Evolutionary conservation across 2,329 filamentous ascomycete species (phyloP), one percentile per base, ranked within the genome.

Genomic region (Paradendryphiella salina): DNA sequence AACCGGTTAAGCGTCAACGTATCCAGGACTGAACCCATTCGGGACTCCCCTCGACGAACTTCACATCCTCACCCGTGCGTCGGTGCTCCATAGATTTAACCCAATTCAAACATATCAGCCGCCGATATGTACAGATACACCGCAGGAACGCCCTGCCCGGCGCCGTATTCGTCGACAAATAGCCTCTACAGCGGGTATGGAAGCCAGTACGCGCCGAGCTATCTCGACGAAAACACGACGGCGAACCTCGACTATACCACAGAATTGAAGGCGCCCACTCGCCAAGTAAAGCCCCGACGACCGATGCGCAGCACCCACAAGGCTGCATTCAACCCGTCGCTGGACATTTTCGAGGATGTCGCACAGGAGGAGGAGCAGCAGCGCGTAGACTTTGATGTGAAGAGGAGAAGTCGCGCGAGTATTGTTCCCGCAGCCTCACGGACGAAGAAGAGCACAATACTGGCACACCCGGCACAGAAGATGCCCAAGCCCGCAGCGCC

Each of bases 281-380:
- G 61, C 33, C 63, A 67, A 32, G 64, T 60, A 32, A 74, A 70
- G 47, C 72, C 72, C 5, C 61, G 71, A 42, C 61, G 71, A 52
- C 68, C 70, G 9, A 54, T 61, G 48, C 67, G 69, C 49, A 61
- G 54, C 39, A 51, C 61, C 49, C 64, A 61, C 46, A 67, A 63
- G 43, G 39, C 59, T n/a, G 32, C 62, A 2, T 71, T 72, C 60
- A 66, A 72, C 42, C 66, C 69, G 2, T 48, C 63, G 8, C 44
- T 69, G 26, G 70, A 74, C 33, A 73, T 73, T 21, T 73, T 72
- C 40, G 69, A 74, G 50, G 70, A 73, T 61, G 69, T 71, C 34
- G 68, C 65, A 21, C 66, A 66, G 34, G 69, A 69, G 47, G 69
- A 72, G 36, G 63, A 71, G 42, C 59, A 61, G 33, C 59, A 66